These are phyloP conservation scores for Amoeboaphelidium occidentale DNA, from an alignment of 371 early-diverging fungal species.

Conservation along the genomic window DNA sequence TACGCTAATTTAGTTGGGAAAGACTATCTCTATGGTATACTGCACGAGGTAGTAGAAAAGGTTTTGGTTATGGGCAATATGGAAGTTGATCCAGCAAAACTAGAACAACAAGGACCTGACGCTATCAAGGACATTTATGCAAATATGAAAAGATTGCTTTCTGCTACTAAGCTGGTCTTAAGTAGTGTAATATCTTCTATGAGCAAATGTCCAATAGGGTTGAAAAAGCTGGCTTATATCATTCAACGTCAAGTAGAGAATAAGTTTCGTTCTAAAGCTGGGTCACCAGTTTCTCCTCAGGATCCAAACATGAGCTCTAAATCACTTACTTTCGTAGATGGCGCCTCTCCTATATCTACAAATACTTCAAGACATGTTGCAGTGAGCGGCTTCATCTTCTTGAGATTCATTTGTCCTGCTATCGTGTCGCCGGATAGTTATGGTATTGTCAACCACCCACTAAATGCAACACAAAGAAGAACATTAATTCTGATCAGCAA, in stretches of 20 bases:
- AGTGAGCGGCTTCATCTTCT: conserved; percentile 78
- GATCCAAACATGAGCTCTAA: too few species aligned
- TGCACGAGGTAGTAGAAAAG: neutral
- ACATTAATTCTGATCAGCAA: conserved; percentile 72
- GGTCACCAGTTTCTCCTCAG: too few species aligned
- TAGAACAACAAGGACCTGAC: neutral
- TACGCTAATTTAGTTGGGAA: neutral
- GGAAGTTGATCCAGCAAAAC: neutral
- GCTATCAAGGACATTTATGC: too few species aligned
- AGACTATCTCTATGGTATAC: neutral
- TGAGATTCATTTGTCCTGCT: conserved; percentile 84
- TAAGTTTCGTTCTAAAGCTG: too few species aligned
- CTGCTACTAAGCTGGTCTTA: neutral
- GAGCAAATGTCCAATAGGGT: neutral
- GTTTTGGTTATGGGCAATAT: neutral
- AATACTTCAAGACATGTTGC: conserved; percentile 13
- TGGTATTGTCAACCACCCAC: conserved; percentile 7
- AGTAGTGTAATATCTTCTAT: neutral
- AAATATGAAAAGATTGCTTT: neutral
- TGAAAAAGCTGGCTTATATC: neutral
- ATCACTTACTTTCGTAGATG: too few species aligned
- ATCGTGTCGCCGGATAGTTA: conserved; percentile 56
- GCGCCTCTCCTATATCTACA: neutral
- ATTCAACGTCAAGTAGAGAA: neutral
- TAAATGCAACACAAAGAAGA: conserved; percentile 13